A percentile compares a stretch with the other conserved stretches of the same genome.
Conservation (phyloP, 2,329 filamentous ascomycete species). For the Volutella citrinella region DNA sequence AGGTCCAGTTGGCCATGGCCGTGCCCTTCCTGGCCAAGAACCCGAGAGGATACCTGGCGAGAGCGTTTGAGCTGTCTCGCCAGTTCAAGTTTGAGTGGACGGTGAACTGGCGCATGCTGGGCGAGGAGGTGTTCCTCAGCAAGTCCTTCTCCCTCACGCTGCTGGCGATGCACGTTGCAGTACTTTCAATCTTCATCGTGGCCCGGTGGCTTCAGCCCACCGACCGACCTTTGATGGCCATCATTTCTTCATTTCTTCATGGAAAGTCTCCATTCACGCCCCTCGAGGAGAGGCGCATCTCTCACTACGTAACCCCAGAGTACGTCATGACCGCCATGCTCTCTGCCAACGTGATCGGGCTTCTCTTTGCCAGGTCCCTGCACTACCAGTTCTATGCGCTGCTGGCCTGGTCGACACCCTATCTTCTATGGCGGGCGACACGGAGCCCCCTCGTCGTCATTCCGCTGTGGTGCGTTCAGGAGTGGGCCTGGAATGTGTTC, state of each 20-base stretch:
- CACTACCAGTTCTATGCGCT: slow-evolving; percentile 97
- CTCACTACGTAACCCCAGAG: slow-evolving; percentile 59
- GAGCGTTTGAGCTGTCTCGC: slow-evolving; percentile 87
- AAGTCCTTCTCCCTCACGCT: slow-evolving; percentile 65
- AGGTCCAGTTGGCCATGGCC: slow-evolving; percentile 69
- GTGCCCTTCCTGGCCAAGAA: slow-evolving; percentile 68
- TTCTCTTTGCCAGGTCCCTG: slow-evolving; percentile 82
- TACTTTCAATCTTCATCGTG: slow-evolving; percentile 65
- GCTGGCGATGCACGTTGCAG: slow-evolving; percentile 59
- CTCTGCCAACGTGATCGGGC: slow-evolving; percentile 71
- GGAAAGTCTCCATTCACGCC: slow-evolving; percentile 43
- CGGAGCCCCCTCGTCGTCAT: slow-evolving; percentile 66
- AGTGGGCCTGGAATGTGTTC: slow-evolving; percentile 93
- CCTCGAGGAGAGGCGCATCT: slow-evolving; percentile 55
- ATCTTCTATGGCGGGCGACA: slow-evolving; percentile 77
- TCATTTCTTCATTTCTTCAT: slow-evolving; percentile 45
- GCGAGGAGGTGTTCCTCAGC: slow-evolving; percentile 74
- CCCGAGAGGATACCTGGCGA: slow-evolving; percentile 67
- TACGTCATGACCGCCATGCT: slow-evolving; percentile 78
- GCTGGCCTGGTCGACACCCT: slow-evolving; percentile 84
- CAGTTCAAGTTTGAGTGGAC: slow-evolving; percentile 98
- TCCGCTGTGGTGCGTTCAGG: slow-evolving; percentile 71
- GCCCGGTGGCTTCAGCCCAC: slow-evolving; percentile 72
- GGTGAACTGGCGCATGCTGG: slow-evolving; percentile 97
- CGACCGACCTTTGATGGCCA: slow-evolving; percentile 51